Evolutionary conservation across 1,284 basidiomycete genomes (phyloP), one percentile per base, ranked within the genome.

Genomic region (Xerocomus minutiporus): DNA sequence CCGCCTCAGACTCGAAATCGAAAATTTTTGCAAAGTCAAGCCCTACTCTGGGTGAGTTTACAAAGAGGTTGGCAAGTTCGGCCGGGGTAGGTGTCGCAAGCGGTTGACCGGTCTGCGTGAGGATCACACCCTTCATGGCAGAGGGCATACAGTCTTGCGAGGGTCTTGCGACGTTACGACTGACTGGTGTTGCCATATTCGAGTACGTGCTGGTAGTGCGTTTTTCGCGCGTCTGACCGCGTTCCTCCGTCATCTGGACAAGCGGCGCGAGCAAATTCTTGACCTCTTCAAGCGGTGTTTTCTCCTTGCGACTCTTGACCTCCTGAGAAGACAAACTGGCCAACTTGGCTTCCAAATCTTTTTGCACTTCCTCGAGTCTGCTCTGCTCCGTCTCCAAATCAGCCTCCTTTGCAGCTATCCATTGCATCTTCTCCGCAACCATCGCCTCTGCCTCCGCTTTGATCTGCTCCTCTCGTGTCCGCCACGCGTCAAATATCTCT

Each of bases 111-210:
- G 88, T 89, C 3, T 80, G 72, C 0, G 88, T 90, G 34, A 90
- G 73, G 36, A 91, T 76, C 34, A 91, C 84, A 3, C 88, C 88
- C 64, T 88, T 88, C 89, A 91, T 91, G 0, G 88, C 87, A 2
- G 84, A 86, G 1, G 78, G 78, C 20, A 71, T 63, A 23, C 64
- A 58, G 39, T 71, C 63, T 54, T 61, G 60, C 20, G 56, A 41
- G 0, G 67, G 60, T 23, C 73, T 67, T 9, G 64, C 56, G 48
- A 75, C 59, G 4, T 73, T 61, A 11, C 66, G 65, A 9, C 61
- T 67, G 20, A 67, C 60, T 0, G 80, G 77, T 1, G 78, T 79
- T 48, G 74, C 71, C 43, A 68, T 52, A 35, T 58, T 57, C 1
- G 57, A 55, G 29, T 50, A 41, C 17, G 57, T 53, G 20, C 43